Conservation (phyloP, 495 filamentous ascomycete species). For the Penicillium chermesinum region DNA sequence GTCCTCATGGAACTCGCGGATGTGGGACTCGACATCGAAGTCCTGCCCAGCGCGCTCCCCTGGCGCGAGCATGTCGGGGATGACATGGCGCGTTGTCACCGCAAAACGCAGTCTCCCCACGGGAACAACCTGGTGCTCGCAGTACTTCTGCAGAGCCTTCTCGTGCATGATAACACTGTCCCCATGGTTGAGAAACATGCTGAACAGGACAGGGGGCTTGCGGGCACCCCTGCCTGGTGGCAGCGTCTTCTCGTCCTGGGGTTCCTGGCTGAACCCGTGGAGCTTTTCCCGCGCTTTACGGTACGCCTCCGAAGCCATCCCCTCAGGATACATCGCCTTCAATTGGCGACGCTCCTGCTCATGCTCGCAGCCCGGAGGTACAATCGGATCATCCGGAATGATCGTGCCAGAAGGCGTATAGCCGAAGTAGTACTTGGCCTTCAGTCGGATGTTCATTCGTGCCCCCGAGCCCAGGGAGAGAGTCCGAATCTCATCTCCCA, state of each 20-base stretch:
- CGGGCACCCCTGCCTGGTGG: background rate
- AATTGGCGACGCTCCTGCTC: conserved; percentile 34
- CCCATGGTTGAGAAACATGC: conserved; percentile 60
- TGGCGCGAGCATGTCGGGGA: background rate
- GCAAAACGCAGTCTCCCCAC: background rate
- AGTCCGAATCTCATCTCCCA: conserved; percentile 72
- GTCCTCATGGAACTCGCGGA: too few species aligned
- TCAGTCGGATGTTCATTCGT: conserved; percentile 66
- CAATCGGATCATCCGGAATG: conserved; percentile 16
- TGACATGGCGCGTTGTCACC: background rate
- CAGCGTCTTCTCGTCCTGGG: background rate
- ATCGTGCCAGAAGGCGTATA: conserved; percentile 22
- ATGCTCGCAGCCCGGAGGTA: conserved; percentile 35
- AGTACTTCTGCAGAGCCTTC: conserved; percentile 60
- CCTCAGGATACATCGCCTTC: conserved; percentile 20
- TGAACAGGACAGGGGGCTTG: conserved; percentile 20
- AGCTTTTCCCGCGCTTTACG: background rate
- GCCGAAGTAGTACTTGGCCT: conserved; percentile 49
- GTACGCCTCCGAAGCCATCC: too few species aligned
- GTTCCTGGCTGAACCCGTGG: background rate
- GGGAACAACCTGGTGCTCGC: conserved; percentile 36
- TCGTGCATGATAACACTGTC: conserved; percentile 85
- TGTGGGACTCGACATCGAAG: too few species aligned
- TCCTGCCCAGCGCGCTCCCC: too few species aligned
- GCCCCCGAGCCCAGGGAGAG: conserved; percentile 68